phyloP scores from a whole-genome alignment of 2,329 filamentous ascomycete genomes.

The Cyphellophora europaea region DNA sequence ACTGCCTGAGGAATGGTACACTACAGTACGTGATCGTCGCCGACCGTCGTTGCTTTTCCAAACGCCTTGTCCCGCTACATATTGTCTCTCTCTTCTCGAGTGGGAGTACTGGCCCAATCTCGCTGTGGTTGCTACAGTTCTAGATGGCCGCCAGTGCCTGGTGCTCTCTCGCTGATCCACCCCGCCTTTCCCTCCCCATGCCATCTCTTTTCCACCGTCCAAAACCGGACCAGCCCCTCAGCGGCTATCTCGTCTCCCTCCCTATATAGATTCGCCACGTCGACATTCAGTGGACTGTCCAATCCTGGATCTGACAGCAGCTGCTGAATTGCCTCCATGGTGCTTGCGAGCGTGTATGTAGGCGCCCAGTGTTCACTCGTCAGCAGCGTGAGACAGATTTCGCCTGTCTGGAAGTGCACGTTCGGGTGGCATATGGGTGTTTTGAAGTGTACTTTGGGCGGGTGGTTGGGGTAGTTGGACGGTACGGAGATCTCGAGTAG shows the following conservation, averaged over 20 bases:
- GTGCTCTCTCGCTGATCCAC: slow-evolving; percentile 15
- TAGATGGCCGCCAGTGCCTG: slow-evolving; percentile 16
- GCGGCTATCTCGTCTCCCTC: slow-evolving; percentile 34
- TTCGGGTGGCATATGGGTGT: slow-evolving; percentile 84
- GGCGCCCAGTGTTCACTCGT: slow-evolving; percentile 67
- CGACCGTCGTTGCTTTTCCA: no score
- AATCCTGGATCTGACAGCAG: slow-evolving; percentile 35
- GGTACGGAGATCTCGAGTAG: slow-evolving; percentile 70
- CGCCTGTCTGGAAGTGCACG: slow-evolving; percentile 62
- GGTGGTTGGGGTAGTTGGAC: slow-evolving; percentile 63
- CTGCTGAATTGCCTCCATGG: slow-evolving; percentile 37
- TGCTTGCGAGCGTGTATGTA: slow-evolving; percentile 62
- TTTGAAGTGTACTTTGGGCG: slow-evolving; percentile 71
- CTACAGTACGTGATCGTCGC: no score
- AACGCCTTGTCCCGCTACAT: no score
- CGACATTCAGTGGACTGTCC: slow-evolving; percentile 40
- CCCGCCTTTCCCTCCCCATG: slow-evolving; percentile 22
- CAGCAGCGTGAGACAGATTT: slow-evolving; percentile 89
- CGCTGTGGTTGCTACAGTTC: slow-evolving; percentile 2
- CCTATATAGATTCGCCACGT: slow-evolving; percentile 36
- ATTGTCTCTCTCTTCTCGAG: no score
- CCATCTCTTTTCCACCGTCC: slow-evolving; percentile 38
- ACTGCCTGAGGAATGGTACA: no score
- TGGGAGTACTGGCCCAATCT: no score
- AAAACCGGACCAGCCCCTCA: slow-evolving; percentile 38